A percentile compares a stretch with the other conserved stretches of the same genome.
Evolutionary conservation across 129 eudicot genomes (phyloP).

Genomic region (Pseudognaphalium luteoalbum): DNA sequence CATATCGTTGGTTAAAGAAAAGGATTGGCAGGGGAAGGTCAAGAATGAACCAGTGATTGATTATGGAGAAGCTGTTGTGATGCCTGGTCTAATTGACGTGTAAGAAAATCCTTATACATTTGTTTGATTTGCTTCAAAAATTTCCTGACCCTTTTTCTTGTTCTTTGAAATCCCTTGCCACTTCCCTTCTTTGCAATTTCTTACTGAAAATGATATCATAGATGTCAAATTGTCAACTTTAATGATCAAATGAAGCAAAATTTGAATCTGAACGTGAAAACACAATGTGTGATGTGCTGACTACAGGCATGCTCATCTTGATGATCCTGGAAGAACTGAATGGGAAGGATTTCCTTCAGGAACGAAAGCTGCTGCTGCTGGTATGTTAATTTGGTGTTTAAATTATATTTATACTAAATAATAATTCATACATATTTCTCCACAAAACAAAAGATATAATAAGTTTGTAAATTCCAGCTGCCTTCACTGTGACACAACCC

Average conservation of each 20-base stretch:
- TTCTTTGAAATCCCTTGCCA: no score
- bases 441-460: not conserved
- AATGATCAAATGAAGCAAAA: not conserved
- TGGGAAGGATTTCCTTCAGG: slow-evolving; percentile 99
- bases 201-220: not conserved
- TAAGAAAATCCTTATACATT: slow-evolving; percentile 41
- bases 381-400: slow-evolving; percentile 33
- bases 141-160: not conserved
- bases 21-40: slow-evolving; percentile 55
- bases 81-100: slow-evolving; percentile 99
- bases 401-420: no score
- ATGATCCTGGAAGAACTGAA: slow-evolving; percentile 95
- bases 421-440: not conserved
- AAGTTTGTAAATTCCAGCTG: not conserved
- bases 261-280: slow-evolving; percentile 4
- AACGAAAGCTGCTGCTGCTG: slow-evolving; percentile 98
- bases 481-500: not conserved
- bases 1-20: slow-evolving; percentile 63
- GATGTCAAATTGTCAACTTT: slow-evolving; percentile 19
- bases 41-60: slow-evolving; percentile 54
- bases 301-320: slow-evolving; percentile 87
- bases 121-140: not conserved
- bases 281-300: slow-evolving; percentile 22
- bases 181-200: no score
- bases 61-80: slow-evolving; percentile 93